Conservation (phyloP, 2,329 filamentous ascomycete genomes). For the Aspergillus spinulosporus region DNA sequence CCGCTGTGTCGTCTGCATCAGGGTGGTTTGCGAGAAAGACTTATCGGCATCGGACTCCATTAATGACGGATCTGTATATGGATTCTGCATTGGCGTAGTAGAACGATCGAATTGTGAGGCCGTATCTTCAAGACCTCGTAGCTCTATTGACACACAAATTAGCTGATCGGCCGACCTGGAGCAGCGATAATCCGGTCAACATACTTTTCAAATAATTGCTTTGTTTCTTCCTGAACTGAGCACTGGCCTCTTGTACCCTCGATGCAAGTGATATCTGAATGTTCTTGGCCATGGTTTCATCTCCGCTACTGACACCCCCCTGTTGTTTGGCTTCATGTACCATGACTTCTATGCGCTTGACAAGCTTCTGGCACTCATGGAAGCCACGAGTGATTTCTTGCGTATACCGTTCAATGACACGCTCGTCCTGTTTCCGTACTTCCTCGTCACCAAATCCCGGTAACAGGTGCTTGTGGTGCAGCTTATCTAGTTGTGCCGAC, state of each 20-base stretch:
- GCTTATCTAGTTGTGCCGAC: constrained; percentile 79
- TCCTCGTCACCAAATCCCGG: constrained; percentile 96
- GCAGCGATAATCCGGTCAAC: constrained; percentile 18
- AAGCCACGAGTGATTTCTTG: constrained; percentile 87
- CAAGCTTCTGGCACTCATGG: constrained; percentile 84
- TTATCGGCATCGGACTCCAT: constrained; percentile 93
- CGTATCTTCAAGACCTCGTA: constrained; percentile 70
- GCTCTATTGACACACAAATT: constrained; percentile 52
- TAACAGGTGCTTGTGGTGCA: constrained; percentile 96
- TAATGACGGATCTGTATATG: constrained; percentile 81
- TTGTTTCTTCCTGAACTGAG: constrained; percentile 94
- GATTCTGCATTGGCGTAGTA: constrained; percentile 56
- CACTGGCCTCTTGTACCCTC: constrained; percentile 86
- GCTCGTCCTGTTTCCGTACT: constrained; percentile 80
- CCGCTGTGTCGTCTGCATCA: constrained; percentile 72
- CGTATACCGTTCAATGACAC: constrained; percentile 85
- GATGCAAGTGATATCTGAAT: constrained; percentile 91
- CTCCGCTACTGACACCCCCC: constrained; percentile 70
- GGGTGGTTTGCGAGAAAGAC: constrained; percentile 83
- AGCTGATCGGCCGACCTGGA: constrained; percentile 15
- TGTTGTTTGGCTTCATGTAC: constrained; percentile 75
- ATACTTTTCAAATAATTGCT: constrained; percentile 91
- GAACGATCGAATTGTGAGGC: constrained; percentile 53
- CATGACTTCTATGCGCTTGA: constrained; percentile 84
- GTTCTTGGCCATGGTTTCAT: constrained; percentile 95